Percentiles rank a stretch among this genome's conserved stretches.
These are phyloP conservation scores for Coprinellus aureogranulatus DNA, from an alignment of 768 basidiomycete species.

Conservation along the genomic window DNA sequence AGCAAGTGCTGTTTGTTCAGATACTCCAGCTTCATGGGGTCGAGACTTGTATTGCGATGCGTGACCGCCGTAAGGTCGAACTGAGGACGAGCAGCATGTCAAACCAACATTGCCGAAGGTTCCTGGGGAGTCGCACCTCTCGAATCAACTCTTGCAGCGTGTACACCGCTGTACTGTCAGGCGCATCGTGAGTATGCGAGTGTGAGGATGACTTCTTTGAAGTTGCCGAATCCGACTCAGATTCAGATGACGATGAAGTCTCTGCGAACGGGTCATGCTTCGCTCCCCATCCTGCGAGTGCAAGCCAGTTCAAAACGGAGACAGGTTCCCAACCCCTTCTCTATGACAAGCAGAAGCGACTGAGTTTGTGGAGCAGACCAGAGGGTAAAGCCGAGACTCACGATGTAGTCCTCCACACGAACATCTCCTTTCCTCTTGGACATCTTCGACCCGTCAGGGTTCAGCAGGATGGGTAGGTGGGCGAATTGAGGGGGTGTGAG, in stretches of 20 bases:
- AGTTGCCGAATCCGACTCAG: constrained; percentile 12
- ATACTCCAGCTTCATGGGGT: constrained; percentile 75
- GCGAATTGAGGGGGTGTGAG: constrained; percentile 78
- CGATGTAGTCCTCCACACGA: constrained; percentile 82
- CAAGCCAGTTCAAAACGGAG: constrained; percentile 90
- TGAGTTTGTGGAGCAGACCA: background rate
- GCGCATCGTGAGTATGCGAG: constrained; percentile 37
- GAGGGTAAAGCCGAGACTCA: constrained; percentile 28
- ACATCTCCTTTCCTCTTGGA: constrained; percentile 93
- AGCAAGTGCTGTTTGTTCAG: constrained; percentile 86
- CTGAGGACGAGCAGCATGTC: constrained; percentile 28
- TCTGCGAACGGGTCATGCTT: constrained; percentile 31
- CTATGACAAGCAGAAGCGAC: constrained; percentile 35
- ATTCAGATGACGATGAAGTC: background rate
- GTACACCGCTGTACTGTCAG: constrained; percentile 67
- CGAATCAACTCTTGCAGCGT: constrained; percentile 61
- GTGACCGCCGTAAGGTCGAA: constrained; percentile 79
- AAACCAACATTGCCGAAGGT: background rate
- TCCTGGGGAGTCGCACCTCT: constrained; percentile 37
- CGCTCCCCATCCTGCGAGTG: constrained; percentile 90
- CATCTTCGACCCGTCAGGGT: constrained; percentile 90
- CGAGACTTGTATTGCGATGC: constrained; percentile 80
- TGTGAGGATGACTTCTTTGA: constrained; percentile 22
- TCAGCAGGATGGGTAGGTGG: constrained; percentile 87
- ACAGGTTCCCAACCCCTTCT: constrained; percentile 85